These are phyloP conservation scores for Boletus subparvulus DNA, from an alignment of 768 basidiomycete genomes.

Conservation along the genomic window DNA sequence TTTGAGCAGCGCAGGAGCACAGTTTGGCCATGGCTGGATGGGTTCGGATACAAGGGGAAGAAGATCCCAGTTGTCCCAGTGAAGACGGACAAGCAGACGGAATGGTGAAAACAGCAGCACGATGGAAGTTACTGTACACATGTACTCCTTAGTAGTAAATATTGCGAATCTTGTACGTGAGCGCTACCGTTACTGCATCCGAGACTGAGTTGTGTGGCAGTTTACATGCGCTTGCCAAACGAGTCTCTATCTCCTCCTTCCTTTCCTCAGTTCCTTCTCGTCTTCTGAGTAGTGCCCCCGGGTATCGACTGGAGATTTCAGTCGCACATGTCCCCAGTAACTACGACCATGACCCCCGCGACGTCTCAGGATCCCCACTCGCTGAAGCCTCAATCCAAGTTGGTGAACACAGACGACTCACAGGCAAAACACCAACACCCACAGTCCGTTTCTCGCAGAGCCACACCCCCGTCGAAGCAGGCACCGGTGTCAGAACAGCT, in stretches of 20 bases:
- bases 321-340: conserved; percentile 17
- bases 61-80: conserved; percentile 59
- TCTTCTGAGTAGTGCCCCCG: not conserved
- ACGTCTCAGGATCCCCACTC: conserved; percentile 13
- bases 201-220: conserved; percentile 4
- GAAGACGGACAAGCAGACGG: conserved; percentile 52
- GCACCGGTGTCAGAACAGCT: conserved; percentile 34
- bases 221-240: not conserved
- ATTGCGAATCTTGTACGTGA: conserved; percentile 2
- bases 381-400: conserved; percentile 17
- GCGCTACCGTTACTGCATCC: no score
- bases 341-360: conserved; percentile 10
- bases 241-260: not conserved
- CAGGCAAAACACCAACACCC: conserved; percentile 17
- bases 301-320: not conserved
- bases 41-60: conserved; percentile 83
- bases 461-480: conserved; percentile 21
- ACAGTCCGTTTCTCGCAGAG: conserved; percentile 19
- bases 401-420: conserved; percentile 1
- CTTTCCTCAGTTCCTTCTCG: not conserved
- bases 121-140: not conserved
- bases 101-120: conserved; percentile 54
- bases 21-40: conserved; percentile 95
- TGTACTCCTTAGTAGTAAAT: not conserved
- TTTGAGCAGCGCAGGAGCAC: conserved; percentile 81